Evolutionary conservation across 176 grass and related monocot genomes (phyloP).

Genomic region (Pontederia crassipes): DNA sequence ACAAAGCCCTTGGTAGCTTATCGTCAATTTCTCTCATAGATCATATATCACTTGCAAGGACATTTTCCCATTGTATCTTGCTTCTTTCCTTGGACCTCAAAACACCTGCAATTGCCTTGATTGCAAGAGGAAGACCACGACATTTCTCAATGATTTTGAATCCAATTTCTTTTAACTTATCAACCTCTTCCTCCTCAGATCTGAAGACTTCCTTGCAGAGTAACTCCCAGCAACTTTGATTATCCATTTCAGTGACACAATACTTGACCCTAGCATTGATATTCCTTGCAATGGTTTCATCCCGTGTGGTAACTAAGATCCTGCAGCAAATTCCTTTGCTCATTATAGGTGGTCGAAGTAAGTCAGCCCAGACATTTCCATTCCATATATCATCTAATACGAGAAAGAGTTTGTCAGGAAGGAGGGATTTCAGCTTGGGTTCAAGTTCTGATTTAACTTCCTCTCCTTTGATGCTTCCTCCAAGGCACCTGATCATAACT

Average conservation of each 20-base stretch:
- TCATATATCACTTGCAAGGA: not conserved
- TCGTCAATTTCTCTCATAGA: constrained; percentile 23
- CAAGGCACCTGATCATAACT: not conserved
- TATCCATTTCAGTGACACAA: constrained; percentile 21
- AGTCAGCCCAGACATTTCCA: not conserved
- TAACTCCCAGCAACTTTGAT: constrained; percentile 24
- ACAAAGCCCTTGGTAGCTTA: constrained; percentile 46
- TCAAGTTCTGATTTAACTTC: not conserved
- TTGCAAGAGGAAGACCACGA: not conserved
- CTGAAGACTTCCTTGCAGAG: constrained; percentile 19
- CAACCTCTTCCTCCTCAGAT: constrained; percentile 16
- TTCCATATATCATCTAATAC: constrained; percentile 10
- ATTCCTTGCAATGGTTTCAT: constrained; percentile 6
- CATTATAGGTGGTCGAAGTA: not conserved
- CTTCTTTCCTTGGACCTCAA: not conserved
- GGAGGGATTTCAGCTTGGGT: not conserved
- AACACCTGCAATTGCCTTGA: not conserved
- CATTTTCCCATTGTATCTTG: not conserved
- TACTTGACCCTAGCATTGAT: constrained; percentile 11
- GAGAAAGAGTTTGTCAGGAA: not conserved
- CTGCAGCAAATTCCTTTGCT: no score
- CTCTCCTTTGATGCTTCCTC: not conserved
- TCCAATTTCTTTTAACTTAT: constrained; percentile 1
- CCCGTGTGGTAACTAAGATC: constrained; percentile 3
- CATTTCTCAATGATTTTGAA: not conserved